phyloP scores from a whole-genome alignment of 1,284 basidiomycete species.

The Cutaneotrichosporon sp. region DNA sequence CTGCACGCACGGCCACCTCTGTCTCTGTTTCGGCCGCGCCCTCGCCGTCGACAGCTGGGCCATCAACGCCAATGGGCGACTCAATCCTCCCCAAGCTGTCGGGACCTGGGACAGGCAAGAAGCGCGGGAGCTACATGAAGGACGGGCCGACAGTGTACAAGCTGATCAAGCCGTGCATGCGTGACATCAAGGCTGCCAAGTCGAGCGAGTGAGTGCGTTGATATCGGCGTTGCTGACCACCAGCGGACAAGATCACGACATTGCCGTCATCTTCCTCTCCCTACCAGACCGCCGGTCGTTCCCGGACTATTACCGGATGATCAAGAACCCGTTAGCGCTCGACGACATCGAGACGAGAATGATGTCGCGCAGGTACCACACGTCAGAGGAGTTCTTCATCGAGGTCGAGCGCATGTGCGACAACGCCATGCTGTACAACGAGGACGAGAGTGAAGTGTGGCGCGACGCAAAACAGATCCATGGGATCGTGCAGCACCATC shows the following conservation, averaged over 20 bases:
- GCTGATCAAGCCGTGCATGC: conserved; percentile 48
- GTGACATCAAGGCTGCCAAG: conserved; percentile 40
- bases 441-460: conserved; percentile 80
- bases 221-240: conserved; percentile 1
- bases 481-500: conserved; percentile 18
- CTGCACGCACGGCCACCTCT: conserved; percentile 16
- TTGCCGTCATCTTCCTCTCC: conserved; percentile 70
- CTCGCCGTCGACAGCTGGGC: conserved; percentile 17
- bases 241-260: conserved; percentile 61
- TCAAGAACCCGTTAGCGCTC: conserved; percentile 78
- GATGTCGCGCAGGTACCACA: conserved; percentile 63
- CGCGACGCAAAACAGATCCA: conserved; percentile 69
- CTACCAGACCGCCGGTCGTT: conserved; percentile 74
- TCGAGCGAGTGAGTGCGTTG: conserved; percentile 40
- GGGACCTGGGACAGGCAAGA: conserved; percentile 28
- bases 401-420: conserved; percentile 84
- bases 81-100: conserved; percentile 11
- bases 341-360: conserved; percentile 79
- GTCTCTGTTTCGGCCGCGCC: conserved; percentile 15
- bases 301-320: conserved; percentile 88
- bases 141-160: conserved; percentile 50
- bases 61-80: conserved; percentile 18
- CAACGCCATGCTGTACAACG: conserved; percentile 88
- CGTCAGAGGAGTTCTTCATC: conserved; percentile 68
- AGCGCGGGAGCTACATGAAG: conserved; percentile 44